These are phyloP conservation scores for Podospora pseudocomata DNA, from an alignment of 495 filamentous ascomycete species.

Conservation along the genomic window DNA sequence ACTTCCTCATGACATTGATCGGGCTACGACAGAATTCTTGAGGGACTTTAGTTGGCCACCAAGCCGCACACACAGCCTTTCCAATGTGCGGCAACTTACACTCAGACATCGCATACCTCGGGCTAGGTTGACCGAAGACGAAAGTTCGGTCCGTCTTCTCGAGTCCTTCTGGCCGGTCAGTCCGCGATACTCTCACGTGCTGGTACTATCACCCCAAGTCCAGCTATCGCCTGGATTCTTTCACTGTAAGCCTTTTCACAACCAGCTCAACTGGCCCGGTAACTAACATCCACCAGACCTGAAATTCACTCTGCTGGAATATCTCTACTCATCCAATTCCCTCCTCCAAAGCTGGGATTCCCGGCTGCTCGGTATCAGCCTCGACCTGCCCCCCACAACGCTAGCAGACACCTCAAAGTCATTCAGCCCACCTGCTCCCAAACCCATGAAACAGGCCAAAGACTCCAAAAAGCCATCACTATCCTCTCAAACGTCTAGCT, in stretches of 20 bases:
- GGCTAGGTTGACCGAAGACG: conserved; percentile 50
- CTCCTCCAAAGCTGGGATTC: conserved; percentile 40
- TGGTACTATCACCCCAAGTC: conserved; percentile 71
- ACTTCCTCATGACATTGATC: conserved; percentile 63
- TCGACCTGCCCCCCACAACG: conserved; percentile 64
- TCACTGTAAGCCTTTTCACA: conserved; percentile 55
- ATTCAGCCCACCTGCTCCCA: conserved; percentile 49
- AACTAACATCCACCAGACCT: conserved; percentile 40
- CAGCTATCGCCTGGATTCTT: conserved; percentile 73
- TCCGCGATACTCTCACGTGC: conserved; percentile 60
- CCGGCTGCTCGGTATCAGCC: conserved; percentile 66
- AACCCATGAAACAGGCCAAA: conserved; percentile 24
- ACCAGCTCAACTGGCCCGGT: not conserved
- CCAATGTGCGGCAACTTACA: conserved; percentile 47
- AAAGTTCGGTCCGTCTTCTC: conserved; percentile 66
- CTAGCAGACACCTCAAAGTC: conserved; percentile 49
- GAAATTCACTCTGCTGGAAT: conserved; percentile 68
- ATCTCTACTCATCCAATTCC: conserved; percentile 60
- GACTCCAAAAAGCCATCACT: conserved; percentile 19
- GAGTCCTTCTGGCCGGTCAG: conserved; percentile 78
- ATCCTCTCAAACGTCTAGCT: conserved; percentile 17
- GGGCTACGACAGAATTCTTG: conserved; percentile 56
- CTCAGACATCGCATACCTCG: conserved; percentile 67
- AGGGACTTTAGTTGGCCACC: conserved; percentile 64
- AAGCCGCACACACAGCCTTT: conserved; percentile 33